Conservation (phyloP, 495 filamentous ascomycete genomes). For the Penicillium canescens region DNA sequence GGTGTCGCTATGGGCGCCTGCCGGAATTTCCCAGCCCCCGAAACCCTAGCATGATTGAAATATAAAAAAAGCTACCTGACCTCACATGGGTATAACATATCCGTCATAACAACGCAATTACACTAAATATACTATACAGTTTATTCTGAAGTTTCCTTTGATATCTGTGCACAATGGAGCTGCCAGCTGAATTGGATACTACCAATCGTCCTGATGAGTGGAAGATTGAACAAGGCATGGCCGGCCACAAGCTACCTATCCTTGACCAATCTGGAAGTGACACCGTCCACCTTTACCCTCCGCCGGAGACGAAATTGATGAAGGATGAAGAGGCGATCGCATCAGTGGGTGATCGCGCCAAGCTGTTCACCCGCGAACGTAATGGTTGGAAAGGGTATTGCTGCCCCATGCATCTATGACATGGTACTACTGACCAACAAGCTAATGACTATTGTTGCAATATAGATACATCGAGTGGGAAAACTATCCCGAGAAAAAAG, state of each 20-base stretch:
- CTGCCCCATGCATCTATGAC: background rate
- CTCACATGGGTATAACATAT: no score
- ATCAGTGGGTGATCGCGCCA: constrained; percentile 32
- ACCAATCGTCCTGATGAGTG: constrained; percentile 51
- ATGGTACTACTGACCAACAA: background rate
- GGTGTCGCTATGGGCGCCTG: no score
- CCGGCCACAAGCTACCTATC: constrained; percentile 44
- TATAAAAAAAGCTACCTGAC: no score
- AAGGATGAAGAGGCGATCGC: constrained; percentile 38
- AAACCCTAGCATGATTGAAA: no score
- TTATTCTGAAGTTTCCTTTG: no score
- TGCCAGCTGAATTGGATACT: constrained; percentile 9
- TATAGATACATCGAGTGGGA: constrained; percentile 66
- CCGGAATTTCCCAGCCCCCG: no score
- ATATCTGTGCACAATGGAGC: constrained; percentile 7
- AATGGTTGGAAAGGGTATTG: constrained; percentile 39
- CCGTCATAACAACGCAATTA: no score
- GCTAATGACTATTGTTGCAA: background rate
- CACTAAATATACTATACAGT: no score
- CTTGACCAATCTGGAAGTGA: constrained; percentile 43
- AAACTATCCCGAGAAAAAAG: constrained; percentile 64
- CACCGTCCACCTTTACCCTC: constrained; percentile 22
- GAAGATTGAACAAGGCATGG: constrained; percentile 54
- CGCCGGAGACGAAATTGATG: constrained; percentile 15
- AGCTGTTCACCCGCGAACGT: constrained; percentile 35